A percentile compares a stretch with the other conserved stretches of the same genome.
phyloP scores from a whole-genome alignment of 2,329 filamentous ascomycete species.

The Akanthomyces muscarius region DNA sequence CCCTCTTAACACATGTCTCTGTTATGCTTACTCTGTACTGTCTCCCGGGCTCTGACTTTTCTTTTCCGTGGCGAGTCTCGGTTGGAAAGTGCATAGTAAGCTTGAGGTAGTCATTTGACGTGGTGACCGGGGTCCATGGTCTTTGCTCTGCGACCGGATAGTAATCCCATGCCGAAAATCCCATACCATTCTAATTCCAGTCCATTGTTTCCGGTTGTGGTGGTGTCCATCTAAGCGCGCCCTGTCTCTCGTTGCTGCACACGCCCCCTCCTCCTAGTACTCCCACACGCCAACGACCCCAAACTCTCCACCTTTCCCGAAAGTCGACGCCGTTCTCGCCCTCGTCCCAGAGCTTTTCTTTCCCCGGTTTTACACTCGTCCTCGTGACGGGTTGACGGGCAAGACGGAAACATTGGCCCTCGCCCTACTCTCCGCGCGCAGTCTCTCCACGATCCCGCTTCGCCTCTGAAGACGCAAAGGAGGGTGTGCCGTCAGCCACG shows the following conservation, averaged over 20 bases:
- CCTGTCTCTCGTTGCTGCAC: neutral
- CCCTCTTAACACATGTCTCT: neutral
- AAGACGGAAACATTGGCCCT: neutral
- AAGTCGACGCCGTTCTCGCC: conserved; percentile 17
- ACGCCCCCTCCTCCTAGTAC: neutral
- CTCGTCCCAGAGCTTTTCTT: neutral
- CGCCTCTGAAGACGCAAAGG: neutral
- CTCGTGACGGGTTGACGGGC: conserved; percentile 11
- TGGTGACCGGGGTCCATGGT: neutral
- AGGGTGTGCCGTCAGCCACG: neutral
- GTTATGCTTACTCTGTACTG: neutral
- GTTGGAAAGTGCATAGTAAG: neutral
- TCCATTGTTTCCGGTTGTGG: conserved; percentile 7
- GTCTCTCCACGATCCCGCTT: neutral
- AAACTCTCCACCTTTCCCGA: conserved; percentile 13
- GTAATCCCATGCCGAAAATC: neutral
- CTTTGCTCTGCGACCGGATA: neutral
- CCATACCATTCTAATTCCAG: neutral
- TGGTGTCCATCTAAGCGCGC: conserved; percentile 6
- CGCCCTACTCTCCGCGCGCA: neutral
- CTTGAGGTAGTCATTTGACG: neutral
- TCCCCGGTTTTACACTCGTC: conserved; percentile 13
- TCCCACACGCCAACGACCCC: conserved; percentile 1
- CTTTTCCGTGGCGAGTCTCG: neutral
- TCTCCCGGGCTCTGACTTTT: neutral